Evolutionary conservation across 441 rosid genomes (phyloP).

Genomic region (Arabidopsis lyrata): DNA sequence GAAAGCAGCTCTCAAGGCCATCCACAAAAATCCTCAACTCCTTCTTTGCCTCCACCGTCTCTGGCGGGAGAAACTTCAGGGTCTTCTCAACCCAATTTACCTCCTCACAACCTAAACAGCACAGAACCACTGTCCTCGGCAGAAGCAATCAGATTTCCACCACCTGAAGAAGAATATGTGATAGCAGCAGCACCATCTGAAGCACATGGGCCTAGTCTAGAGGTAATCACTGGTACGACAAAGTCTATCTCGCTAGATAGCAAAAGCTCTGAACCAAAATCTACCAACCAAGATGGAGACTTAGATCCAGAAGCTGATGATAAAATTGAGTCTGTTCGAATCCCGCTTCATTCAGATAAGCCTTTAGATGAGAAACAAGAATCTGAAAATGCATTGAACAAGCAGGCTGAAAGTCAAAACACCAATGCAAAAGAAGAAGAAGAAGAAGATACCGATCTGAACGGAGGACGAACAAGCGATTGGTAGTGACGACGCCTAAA

Average conservation of each 20-base stretch:
- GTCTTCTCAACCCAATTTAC: constrained; percentile 45
- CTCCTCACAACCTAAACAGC: constrained; percentile 47
- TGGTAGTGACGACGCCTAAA: too few species aligned
- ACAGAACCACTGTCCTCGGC: constrained; percentile 54
- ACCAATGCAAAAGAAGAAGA: constrained; percentile 38
- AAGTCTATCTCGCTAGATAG: constrained; percentile 52
- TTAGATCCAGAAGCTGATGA: constrained; percentile 46
- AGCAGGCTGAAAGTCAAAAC: constrained; percentile 40
- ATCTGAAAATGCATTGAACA: constrained; percentile 57
- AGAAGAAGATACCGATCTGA: too few species aligned
- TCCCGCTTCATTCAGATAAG: constrained; percentile 40
- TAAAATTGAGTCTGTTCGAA: constrained; percentile 45
- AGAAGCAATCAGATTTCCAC: constrained; percentile 45
- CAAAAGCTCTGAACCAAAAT: constrained; percentile 51
- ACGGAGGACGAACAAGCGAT: too few species aligned
- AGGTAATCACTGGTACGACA: constrained; percentile 50
- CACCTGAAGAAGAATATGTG: constrained; percentile 70
- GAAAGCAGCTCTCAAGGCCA: constrained; percentile 47
- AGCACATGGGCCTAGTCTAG: constrained; percentile 57
- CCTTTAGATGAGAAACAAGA: constrained; percentile 45
- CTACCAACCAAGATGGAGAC: constrained; percentile 46
- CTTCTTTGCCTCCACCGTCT: constrained; percentile 50
- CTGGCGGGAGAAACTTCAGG: constrained; percentile 56
- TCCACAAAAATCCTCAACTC: constrained; percentile 57
- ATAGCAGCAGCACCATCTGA: constrained; percentile 68